Evolutionary conservation across 1,284 basidiomycete genomes (phyloP).

Genomic region (Moniliophthora roreri): DNA sequence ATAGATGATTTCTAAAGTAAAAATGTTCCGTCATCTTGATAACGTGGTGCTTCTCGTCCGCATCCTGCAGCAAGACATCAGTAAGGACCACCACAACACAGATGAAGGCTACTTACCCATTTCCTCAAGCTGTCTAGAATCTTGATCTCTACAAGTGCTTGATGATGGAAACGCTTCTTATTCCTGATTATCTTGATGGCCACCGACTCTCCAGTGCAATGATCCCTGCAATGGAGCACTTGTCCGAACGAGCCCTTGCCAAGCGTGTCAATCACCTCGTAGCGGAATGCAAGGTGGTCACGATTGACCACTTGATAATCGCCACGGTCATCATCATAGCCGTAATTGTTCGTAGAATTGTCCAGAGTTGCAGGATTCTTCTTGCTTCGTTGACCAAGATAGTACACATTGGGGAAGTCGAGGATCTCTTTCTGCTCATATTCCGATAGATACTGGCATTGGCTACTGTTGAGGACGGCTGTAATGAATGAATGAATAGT

Average conservation of each 20-base stretch:
- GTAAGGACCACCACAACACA: not conserved
- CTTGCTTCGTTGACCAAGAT: constrained; percentile 74
- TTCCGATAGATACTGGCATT: constrained; percentile 69
- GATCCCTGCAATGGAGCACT: constrained; percentile 94
- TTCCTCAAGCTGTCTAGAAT: constrained; percentile 95
- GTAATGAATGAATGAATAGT: constrained; percentile 17
- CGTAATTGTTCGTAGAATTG: constrained; percentile 84
- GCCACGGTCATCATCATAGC: constrained; percentile 98
- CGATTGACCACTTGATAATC: constrained; percentile 91
- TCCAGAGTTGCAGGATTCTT: constrained; percentile 81
- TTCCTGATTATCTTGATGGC: constrained; percentile 99
- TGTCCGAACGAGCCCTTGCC: constrained; percentile 99
- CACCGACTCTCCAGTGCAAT: constrained; percentile 94
- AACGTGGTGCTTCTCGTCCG: constrained; percentile 95
- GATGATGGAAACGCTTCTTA: constrained; percentile 99
- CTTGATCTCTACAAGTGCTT: constrained; percentile 98
- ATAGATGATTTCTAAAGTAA: constrained; percentile 96
- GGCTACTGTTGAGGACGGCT: constrained; percentile 65
- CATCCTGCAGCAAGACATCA: constrained; percentile 59
- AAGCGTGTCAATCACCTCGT: constrained; percentile 89
- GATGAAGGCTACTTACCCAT: constrained; percentile 70
- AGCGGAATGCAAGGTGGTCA: constrained; percentile 96
- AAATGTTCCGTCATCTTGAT: constrained; percentile 99
- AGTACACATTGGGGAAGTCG: constrained; percentile 87
- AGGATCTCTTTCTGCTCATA: constrained; percentile 93